phyloP scores from a whole-genome alignment of 2,329 filamentous ascomycete genomes.

The Phaeoacremonium minimum region DNA sequence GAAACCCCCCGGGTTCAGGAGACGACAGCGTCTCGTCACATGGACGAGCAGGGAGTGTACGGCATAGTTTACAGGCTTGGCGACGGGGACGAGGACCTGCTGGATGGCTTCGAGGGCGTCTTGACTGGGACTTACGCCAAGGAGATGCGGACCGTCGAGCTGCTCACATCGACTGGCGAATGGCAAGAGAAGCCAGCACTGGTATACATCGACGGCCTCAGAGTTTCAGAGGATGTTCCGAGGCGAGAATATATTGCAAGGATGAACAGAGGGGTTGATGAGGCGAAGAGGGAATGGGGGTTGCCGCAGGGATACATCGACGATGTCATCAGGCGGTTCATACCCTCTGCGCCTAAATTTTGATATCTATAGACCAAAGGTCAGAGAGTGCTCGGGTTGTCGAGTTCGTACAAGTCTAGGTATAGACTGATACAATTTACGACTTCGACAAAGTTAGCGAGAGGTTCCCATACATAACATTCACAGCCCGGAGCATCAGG shows the following conservation, averaged over 20 bases:
- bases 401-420: too few relatives aligned
- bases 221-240: slow-evolving; percentile 30
- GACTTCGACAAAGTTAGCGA: too few relatives aligned
- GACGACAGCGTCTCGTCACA: background rate
- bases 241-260: slow-evolving; percentile 54
- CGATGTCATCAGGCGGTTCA: slow-evolving; percentile 43
- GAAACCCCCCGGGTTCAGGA: background rate
- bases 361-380: too few relatives aligned
- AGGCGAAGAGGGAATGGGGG: slow-evolving; percentile 47
- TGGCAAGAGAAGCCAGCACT: slow-evolving; percentile 32
- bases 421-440: too few relatives aligned
- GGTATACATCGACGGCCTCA: slow-evolving; percentile 52
- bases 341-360: too few relatives aligned
- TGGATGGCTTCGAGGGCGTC: slow-evolving; percentile 59
- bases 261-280: slow-evolving; percentile 59
- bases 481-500: too few relatives aligned
- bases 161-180: slow-evolving; percentile 13
- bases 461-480: too few relatives aligned
- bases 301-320: slow-evolving; percentile 51
- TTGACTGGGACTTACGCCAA: slow-evolving; percentile 59
- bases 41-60: slow-evolving; percentile 49
- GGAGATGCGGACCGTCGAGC: slow-evolving; percentile 34
- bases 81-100: slow-evolving; percentile 38
- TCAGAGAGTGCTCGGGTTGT: too few relatives aligned
- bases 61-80: slow-evolving; percentile 51